Percentiles rank a stretch among this genome's conserved stretches.
These are phyloP conservation scores for Obelidium mucronatum DNA, from an alignment of 192 early-diverging fungal genomes.

Conservation along the genomic window DNA sequence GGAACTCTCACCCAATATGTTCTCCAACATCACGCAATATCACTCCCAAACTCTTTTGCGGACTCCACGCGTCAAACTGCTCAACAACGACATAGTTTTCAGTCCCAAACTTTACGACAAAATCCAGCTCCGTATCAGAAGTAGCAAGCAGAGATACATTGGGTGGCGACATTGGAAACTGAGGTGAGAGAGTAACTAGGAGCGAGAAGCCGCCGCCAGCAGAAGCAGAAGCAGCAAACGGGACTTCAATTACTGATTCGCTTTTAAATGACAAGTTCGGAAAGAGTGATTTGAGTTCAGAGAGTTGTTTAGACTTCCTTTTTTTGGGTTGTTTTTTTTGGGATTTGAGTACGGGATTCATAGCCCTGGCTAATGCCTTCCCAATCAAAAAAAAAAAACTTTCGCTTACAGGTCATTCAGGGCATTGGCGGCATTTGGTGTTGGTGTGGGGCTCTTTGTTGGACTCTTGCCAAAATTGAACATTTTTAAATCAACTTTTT, in stretches of 20 bases:
- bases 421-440: not conserved
- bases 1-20: not conserved
- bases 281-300: not conserved
- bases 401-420: not conserved
- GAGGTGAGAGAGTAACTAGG: not conserved
- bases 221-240: not conserved
- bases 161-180: not conserved
- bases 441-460: not conserved
- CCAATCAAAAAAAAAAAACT: not conserved
- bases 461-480: not conserved
- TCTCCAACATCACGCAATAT: not conserved
- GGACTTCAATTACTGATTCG: not conserved
- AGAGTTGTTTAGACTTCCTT: not conserved
- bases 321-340: not conserved
- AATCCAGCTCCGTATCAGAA: not conserved
- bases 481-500: not conserved
- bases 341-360: not conserved
- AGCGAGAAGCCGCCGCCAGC: no score
- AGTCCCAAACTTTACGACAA: not conserved
- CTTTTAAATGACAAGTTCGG: not conserved
- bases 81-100: slow-evolving; percentile 25
- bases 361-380: no score
- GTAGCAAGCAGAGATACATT: not conserved
- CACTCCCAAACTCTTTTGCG: not conserved
- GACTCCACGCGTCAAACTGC: slow-evolving; percentile 3